Evolutionary conservation across 768 basidiomycete species (phyloP).

Genomic region (Mycena indigotica): DNA sequence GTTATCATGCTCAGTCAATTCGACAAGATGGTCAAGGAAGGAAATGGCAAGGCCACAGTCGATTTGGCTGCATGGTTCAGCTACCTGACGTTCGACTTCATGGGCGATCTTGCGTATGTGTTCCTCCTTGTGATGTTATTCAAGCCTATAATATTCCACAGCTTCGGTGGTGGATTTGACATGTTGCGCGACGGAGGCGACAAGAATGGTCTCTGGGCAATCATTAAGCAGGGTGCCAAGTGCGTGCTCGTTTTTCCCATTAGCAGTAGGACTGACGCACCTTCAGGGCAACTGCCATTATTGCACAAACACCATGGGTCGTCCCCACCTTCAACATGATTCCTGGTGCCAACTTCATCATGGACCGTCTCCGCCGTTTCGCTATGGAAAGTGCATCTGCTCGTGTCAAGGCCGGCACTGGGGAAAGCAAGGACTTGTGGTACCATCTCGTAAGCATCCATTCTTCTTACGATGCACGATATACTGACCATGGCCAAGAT

Average conservation of each 20-base stretch:
- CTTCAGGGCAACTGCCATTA: constrained; percentile 29
- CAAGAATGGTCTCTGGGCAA: constrained; percentile 45
- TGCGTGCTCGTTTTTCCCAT: constrained; percentile 24
- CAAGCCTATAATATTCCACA: background rate
- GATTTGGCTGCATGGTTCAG: constrained; percentile 39
- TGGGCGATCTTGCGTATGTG: constrained; percentile 38
- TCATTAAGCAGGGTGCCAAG: constrained; percentile 46
- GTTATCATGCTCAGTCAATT: constrained; percentile 42
- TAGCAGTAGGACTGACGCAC: background rate
- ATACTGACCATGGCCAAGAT: constrained; percentile 27
- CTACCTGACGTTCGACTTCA: constrained; percentile 43
- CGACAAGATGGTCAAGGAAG: constrained; percentile 9
- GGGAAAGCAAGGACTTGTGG: constrained; percentile 48
- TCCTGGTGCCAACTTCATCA: background rate
- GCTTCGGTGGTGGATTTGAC: constrained; percentile 28
- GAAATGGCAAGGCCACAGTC: constrained; percentile 22
- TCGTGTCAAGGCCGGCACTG: constrained; percentile 22
- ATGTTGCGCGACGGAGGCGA: constrained; percentile 44
- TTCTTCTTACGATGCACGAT: background rate
- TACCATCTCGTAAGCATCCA: constrained; percentile 36
- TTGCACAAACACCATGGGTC: constrained; percentile 34
- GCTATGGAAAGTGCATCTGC: background rate
- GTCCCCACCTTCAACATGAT: background rate
- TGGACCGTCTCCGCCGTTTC: constrained; percentile 2
- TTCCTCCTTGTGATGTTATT: background rate